Conservation (phyloP, 2,329 filamentous ascomycete species). For the Cytospora paraplurivora region DNA sequence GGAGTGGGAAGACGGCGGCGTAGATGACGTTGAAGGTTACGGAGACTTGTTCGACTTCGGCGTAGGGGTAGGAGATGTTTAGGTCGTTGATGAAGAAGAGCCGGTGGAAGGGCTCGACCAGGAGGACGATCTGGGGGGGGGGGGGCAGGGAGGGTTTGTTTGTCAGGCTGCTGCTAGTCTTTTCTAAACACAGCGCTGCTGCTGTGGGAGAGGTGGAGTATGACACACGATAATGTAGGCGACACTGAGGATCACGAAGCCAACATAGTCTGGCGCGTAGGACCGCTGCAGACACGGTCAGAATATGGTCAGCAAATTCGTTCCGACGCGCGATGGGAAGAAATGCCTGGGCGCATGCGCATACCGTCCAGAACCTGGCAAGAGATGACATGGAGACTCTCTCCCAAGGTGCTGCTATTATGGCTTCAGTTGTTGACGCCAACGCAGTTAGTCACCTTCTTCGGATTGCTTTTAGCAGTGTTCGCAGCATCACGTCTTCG, state of each 20-base stretch:
- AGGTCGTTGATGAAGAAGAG: constrained; percentile 90
- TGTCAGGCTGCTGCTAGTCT: constrained; percentile 1
- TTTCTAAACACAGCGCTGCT: constrained; percentile 27
- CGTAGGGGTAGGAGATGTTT: constrained; percentile 83
- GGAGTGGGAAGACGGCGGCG: constrained; percentile 70
- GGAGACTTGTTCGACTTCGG: constrained; percentile 79
- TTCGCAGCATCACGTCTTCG: constrained; percentile 41
- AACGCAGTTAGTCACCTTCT: constrained; percentile 49
- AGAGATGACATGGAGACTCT: constrained; percentile 38
- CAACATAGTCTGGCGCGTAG: constrained; percentile 87
- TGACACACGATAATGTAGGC: constrained; percentile 63
- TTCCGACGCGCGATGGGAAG: constrained; percentile 25
- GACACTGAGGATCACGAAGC: constrained; percentile 69
- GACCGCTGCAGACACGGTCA: constrained; percentile 62
- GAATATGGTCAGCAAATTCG: constrained; percentile 3
- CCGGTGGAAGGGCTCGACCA: constrained; percentile 85
- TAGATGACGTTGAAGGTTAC: constrained; percentile 80
- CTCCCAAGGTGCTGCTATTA: constrained; percentile 24
- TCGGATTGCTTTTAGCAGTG: constrained; percentile 41
- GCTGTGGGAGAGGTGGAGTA: constrained; percentile 33
- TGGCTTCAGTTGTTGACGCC: constrained; percentile 37
- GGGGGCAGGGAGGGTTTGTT: not conserved
- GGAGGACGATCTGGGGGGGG: constrained; percentile 59
- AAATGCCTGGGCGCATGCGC: constrained; percentile 1
- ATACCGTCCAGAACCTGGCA: constrained; percentile 52